Percentiles rank a stretch among this genome's conserved stretches.
Evolutionary conservation across 805 yeast species (phyloP).

Genomic region (Yarrowia bubula): DNA sequence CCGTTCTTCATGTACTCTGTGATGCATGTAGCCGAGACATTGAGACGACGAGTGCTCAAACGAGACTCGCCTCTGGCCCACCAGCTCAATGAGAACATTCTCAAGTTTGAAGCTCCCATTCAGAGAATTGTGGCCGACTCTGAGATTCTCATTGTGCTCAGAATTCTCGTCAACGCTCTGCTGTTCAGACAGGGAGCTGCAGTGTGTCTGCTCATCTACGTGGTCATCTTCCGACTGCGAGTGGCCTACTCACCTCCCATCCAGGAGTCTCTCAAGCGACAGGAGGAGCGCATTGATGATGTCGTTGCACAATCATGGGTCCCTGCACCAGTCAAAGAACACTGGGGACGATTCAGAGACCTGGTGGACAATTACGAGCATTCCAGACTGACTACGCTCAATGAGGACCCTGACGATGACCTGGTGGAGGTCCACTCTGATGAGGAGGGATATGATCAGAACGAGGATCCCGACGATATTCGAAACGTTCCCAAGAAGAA

Average conservation of each 20-base stretch:
- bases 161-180: conserved; percentile 49
- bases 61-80: conserved; percentile 30
- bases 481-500: conserved; percentile 26
- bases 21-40: conserved; percentile 23
- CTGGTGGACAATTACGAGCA: conserved; percentile 31
- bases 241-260: conserved; percentile 69
- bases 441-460: conserved; percentile 21
- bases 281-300: conserved; percentile 60
- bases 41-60: conserved; percentile 14
- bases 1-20: conserved; percentile 23
- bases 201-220: conserved; percentile 47
- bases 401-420: conserved; percentile 19
- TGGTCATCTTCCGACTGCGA: conserved; percentile 66
- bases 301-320: conserved; percentile 49
- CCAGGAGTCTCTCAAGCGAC: conserved; percentile 57
- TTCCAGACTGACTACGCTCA: conserved; percentile 26
- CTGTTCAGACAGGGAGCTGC: conserved; percentile 64
- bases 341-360: conserved; percentile 49
- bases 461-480: conserved; percentile 18
- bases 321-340: conserved; percentile 49
- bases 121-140: conserved; percentile 53
- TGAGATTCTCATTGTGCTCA: conserved; percentile 48
- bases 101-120: conserved; percentile 51
- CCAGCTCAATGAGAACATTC: conserved; percentile 44
- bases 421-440: conserved; percentile 10